Evolutionary conservation across 805 yeast genomes (phyloP).

Genomic region (Yarrowia porcina): DNA sequence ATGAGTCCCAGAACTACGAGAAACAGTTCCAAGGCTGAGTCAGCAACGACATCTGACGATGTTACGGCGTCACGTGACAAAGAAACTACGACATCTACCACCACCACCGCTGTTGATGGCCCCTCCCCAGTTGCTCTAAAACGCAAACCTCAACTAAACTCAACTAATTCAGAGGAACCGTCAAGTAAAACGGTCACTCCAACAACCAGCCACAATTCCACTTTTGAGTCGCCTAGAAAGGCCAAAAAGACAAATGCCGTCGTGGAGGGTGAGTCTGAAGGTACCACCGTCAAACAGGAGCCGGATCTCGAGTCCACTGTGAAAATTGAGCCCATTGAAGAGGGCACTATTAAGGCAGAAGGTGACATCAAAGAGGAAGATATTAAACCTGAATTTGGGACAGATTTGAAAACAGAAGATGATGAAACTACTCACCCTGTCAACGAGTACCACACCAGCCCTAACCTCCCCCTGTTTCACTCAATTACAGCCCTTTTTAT

Average conservation of each 20-base stretch:
- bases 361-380: neutral
- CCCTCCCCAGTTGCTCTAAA: constrained; percentile 3
- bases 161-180: neutral
- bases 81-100: neutral
- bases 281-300: neutral
- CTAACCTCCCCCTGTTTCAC: neutral
- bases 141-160: neutral
- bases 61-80: too few relatives aligned
- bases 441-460: neutral
- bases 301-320: neutral
- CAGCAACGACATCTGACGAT: too few relatives aligned
- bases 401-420: neutral
- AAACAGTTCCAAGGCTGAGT: too few relatives aligned
- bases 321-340: neutral
- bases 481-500: neutral
- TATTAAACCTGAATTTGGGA: neutral
- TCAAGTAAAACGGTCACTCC: neutral
- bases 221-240: neutral
- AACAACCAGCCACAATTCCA: neutral
- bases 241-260: constrained; percentile 3
- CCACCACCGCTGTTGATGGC: too few relatives aligned
- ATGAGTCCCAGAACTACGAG: too few relatives aligned
- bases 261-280: neutral
- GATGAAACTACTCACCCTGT: neutral
- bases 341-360: neutral